A percentile compares a stretch with the other conserved stretches of the same genome.
phyloP scores from a whole-genome alignment of 2,329 filamentous ascomycete species.

The Talaromyces sp. region DNA sequence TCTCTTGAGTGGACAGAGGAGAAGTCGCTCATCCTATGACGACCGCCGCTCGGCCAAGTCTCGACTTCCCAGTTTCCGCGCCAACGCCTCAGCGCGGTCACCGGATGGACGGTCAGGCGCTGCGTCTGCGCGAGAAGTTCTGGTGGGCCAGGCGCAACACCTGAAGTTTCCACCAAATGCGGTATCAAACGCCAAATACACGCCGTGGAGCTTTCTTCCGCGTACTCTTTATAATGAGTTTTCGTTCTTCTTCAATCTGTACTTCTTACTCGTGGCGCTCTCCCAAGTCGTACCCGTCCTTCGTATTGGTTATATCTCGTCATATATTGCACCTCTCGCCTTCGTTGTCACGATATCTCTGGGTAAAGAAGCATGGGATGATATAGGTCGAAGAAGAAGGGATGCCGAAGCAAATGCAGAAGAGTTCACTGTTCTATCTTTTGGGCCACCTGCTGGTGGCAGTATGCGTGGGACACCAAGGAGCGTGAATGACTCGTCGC shows the following conservation, averaged over 20 bases:
- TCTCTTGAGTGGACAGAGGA: conserved; percentile 53
- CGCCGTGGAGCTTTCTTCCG: conserved; percentile 86
- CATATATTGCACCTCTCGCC: conserved; percentile 84
- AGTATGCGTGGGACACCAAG: conserved; percentile 14
- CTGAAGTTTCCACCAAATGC: conserved; percentile 81
- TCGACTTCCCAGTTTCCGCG: conserved; percentile 64
- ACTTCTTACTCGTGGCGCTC: conserved; percentile 89
- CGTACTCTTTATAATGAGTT: conserved; percentile 97
- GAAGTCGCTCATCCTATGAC: conserved; percentile 34
- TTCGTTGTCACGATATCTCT: conserved; percentile 91
- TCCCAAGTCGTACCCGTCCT: conserved; percentile 88
- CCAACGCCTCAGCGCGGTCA: conserved; percentile 28
- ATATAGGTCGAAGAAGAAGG: conserved; percentile 76
- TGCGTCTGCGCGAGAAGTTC: conserved; percentile 63
- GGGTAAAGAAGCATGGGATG: conserved; percentile 92
- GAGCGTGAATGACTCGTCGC: neutral
- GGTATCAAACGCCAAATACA: conserved; percentile 97
- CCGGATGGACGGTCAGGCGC: conserved; percentile 37
- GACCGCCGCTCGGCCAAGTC: conserved; percentile 47
- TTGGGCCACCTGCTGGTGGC: conserved; percentile 46
- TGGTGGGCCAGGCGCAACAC: conserved; percentile 68
- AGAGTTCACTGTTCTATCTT: conserved; percentile 70
- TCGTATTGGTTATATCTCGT: conserved; percentile 88
- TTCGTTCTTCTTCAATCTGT: conserved; percentile 99
- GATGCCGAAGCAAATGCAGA: conserved; percentile 95